These are phyloP conservation scores for Eucalyptus erythrocorys DNA, from an alignment of 345 rosid genomes.

Conservation along the genomic window DNA sequence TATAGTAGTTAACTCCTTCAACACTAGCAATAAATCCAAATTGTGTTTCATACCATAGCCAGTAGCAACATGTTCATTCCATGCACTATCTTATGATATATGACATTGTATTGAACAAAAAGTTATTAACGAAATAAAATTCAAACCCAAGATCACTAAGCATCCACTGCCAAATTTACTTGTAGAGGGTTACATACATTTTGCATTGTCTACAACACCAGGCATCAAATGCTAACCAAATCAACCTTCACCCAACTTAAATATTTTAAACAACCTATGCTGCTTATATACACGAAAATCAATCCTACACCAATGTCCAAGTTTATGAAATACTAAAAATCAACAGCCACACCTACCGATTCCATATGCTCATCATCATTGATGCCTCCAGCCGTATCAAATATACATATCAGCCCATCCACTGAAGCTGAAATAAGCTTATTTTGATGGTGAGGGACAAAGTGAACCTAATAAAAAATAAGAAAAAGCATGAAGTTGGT, in stretches of 20 bases:
- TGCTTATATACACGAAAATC: background rate
- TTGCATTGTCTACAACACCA: background rate
- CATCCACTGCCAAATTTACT: background rate
- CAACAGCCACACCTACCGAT: conserved; percentile 44
- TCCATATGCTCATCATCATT: conserved; percentile 88
- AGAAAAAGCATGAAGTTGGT: background rate
- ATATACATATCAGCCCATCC: conserved; percentile 84
- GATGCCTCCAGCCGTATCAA: conserved; percentile 67
- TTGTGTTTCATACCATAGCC: background rate
- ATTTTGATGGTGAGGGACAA: conserved; percentile 51
- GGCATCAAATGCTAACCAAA: background rate
- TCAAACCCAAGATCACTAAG: background rate
- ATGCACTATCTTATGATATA: background rate
- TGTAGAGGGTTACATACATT: background rate
- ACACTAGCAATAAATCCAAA: background rate
- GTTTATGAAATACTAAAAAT: background rate
- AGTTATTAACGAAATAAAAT: background rate
- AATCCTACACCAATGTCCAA: background rate
- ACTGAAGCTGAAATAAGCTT: conserved; percentile 84
- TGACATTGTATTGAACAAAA: background rate
- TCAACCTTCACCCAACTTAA: background rate
- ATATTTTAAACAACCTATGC: background rate
- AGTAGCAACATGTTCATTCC: background rate
- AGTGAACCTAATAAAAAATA: conserved; percentile 36
- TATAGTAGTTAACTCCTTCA: background rate